These are phyloP conservation scores for Zasmidium cellare DNA, from an alignment of 2,329 filamentous ascomycete species.

Conservation along the genomic window DNA sequence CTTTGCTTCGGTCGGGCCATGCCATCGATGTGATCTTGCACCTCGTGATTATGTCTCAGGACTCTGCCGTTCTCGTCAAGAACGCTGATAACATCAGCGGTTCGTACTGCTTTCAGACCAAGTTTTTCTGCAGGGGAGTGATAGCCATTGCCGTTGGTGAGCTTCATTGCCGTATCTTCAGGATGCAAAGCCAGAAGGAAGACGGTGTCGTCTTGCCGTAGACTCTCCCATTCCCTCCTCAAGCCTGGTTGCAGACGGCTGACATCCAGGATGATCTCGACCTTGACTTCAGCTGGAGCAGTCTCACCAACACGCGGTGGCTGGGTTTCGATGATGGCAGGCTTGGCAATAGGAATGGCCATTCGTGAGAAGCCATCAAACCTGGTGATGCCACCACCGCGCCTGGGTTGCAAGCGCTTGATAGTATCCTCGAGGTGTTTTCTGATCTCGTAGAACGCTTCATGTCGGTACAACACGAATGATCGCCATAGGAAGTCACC, in stretches of 20 bases:
- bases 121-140: conserved; percentile 59
- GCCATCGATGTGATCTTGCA: conserved; percentile 61
- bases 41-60: conserved; percentile 59
- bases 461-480: conserved; percentile 81
- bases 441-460: conserved; percentile 90
- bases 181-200: conserved; percentile 79
- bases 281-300: conserved; percentile 75
- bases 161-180: conserved; percentile 49
- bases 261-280: conserved; percentile 83
- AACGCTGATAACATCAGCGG: conserved; percentile 82
- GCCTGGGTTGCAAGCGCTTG: conserved; percentile 73
- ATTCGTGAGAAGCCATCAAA: conserved; percentile 90
- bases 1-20: conserved; percentile 61
- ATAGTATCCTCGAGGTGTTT: conserved; percentile 85
- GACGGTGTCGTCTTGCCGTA: conserved; percentile 84
- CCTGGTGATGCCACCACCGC: conserved; percentile 59
- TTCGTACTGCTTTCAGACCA: conserved; percentile 70
- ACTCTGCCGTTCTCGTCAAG: conserved; percentile 80
- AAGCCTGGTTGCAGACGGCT: conserved; percentile 74
- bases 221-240: conserved; percentile 83
- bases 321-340: conserved; percentile 81
- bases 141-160: conserved; percentile 55
- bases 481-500: conserved; percentile 98
- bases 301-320: conserved; percentile 80
- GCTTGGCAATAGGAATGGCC: conserved; percentile 83